These are phyloP conservation scores for Elaeagnus macrophylla DNA, from an alignment of 306 rosid genomes.

Conservation along the genomic window DNA sequence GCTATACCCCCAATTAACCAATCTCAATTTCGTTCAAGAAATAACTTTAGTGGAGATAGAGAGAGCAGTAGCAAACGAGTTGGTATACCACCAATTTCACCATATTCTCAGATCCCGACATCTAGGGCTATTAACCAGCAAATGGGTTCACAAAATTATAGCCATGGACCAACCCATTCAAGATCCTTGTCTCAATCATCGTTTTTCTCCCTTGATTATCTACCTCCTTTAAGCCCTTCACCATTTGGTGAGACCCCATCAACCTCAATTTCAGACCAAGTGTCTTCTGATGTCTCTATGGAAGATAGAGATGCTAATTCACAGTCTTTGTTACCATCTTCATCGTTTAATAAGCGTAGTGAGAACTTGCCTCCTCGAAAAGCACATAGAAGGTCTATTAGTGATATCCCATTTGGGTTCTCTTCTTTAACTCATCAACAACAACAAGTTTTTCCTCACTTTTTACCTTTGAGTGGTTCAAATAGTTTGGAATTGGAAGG, in stretches of 20 bases:
- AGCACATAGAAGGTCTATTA: slow-evolving; percentile 78
- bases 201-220: slow-evolving; percentile 67
- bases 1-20: slow-evolving; percentile 47
- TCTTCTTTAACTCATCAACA: slow-evolving; percentile 33
- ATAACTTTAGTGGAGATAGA: slow-evolving; percentile 27
- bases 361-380: slow-evolving; percentile 69
- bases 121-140: slow-evolving; percentile 44
- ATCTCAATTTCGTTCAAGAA: slow-evolving; percentile 53
- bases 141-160: slow-evolving; percentile 31
- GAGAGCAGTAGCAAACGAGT: slow-evolving; percentile 35
- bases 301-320: slow-evolving; percentile 69
- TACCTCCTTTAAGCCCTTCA: slow-evolving; percentile 78
- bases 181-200: slow-evolving; percentile 84
- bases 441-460: slow-evolving; percentile 49
- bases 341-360: slow-evolving; percentile 39
- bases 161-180: slow-evolving; percentile 56
- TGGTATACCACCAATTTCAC: slow-evolving; percentile 82
- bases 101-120: slow-evolving; percentile 87
- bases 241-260: slow-evolving; percentile 66
- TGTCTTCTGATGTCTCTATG: slow-evolving; percentile 64
- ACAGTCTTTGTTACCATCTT: slow-evolving; percentile 54
- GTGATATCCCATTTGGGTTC: slow-evolving; percentile 89
- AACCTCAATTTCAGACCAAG: slow-evolving; percentile 44
- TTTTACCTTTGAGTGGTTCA: slow-evolving; percentile 43
- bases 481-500: slow-evolving; percentile 37